These are phyloP conservation scores for Tetrapisispora namnaoensis DNA, from an alignment of 805 yeast species.

Conservation along the genomic window DNA sequence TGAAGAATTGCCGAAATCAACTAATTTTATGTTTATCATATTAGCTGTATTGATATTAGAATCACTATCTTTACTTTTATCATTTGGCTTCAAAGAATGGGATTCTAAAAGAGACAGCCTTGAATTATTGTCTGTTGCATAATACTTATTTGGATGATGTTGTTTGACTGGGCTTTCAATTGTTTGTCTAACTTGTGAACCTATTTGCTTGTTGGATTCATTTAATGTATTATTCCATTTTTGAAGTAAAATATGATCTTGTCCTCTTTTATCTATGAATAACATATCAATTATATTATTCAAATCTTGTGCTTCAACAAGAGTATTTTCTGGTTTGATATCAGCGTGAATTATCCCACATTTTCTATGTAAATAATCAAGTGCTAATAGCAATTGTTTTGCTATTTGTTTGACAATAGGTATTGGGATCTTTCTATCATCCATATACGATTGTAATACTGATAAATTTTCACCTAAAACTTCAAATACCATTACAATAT, in stretches of 20 bases:
- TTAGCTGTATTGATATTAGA: background rate
- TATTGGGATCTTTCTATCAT: constrained; percentile 66
- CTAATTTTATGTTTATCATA: constrained; percentile 70
- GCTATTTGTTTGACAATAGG: constrained; percentile 72
- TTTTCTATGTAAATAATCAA: constrained; percentile 51
- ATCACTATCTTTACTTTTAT: background rate
- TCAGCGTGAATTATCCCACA: constrained; percentile 65
- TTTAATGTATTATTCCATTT: background rate
- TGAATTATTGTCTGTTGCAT: too few species aligned
- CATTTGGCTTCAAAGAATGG: background rate
- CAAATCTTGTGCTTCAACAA: constrained; percentile 64
- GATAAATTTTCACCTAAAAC: constrained; percentile 89
- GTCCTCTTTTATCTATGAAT: constrained; percentile 34
- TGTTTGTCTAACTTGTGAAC: background rate
- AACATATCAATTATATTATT: constrained; percentile 61
- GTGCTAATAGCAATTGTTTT: constrained; percentile 64
- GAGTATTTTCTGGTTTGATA: constrained; percentile 58
- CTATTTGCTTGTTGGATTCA: background rate
- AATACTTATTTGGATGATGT: constrained; percentile 5
- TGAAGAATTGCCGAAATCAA: constrained; percentile 90
- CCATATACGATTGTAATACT: constrained; percentile 68
- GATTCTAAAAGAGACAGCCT: too few species aligned
- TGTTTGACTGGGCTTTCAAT: constrained; percentile 19
- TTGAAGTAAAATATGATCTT: background rate
- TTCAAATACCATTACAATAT: constrained; percentile 95